Evolutionary conservation across 208 protist genomes (phyloP).

Genomic region (Strigomonas galati): DNA sequence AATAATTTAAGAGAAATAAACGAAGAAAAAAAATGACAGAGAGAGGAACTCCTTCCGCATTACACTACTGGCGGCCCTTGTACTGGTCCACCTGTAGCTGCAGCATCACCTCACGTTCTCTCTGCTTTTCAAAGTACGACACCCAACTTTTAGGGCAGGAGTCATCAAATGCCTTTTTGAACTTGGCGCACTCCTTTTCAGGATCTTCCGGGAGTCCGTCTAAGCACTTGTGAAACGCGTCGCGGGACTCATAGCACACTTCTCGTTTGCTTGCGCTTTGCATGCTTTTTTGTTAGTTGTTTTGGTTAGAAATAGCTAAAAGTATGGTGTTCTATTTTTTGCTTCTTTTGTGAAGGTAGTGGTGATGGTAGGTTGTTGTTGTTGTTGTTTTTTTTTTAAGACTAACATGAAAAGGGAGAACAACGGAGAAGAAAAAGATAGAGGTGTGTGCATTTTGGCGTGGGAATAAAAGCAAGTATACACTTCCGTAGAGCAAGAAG

Average conservation of each 20-base stretch:
- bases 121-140: constrained; percentile 81
- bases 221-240: constrained; percentile 74
- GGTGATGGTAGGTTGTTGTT: too few species aligned
- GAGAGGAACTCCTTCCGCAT: background rate
- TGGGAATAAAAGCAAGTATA: too few species aligned
- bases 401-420: background rate
- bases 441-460: background rate
- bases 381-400: background rate
- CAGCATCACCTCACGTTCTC: constrained; percentile 77
- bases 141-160: constrained; percentile 74
- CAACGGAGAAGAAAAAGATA: background rate
- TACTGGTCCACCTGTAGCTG: constrained; percentile 71
- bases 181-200: constrained; percentile 53
- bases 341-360: too few species aligned
- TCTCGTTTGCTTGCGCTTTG: constrained; percentile 76
- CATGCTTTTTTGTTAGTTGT: constrained; percentile 26
- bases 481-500: background rate
- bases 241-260: constrained; percentile 68
- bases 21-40: constrained; percentile 8
- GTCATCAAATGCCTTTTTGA: constrained; percentile 40
- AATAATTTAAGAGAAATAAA: constrained; percentile 11
- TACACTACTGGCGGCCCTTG: constrained; percentile 28
- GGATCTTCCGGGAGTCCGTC: constrained; percentile 64
- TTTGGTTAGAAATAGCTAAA: background rate
- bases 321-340: too few species aligned